phyloP scores from a whole-genome alignment of 495 filamentous ascomycete species.

The Talaromyces stipitatus region DNA sequence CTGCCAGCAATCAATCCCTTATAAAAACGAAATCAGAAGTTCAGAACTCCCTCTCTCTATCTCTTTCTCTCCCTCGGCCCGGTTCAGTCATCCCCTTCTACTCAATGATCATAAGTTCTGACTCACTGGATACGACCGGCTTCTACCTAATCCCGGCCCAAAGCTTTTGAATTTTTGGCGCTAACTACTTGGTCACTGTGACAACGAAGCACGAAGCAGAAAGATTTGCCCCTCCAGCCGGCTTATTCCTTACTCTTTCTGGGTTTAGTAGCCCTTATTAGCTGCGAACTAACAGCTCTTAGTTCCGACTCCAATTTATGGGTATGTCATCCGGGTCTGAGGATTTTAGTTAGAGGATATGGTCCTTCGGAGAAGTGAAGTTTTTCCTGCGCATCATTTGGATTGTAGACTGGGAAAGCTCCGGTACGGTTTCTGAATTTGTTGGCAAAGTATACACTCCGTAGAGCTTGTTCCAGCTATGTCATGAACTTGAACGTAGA shows the following conservation, averaged over 20 bases:
- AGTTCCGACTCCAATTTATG: too few relatives aligned
- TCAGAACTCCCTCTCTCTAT: background rate
- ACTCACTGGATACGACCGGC: too few relatives aligned
- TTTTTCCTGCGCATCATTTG: too few relatives aligned
- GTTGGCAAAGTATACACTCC: too few relatives aligned
- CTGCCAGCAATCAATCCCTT: too few relatives aligned
- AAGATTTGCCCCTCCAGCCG: background rate
- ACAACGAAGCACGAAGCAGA: slow-evolving; percentile 6
- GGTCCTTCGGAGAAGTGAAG: too few relatives aligned
- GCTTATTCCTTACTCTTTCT: background rate
- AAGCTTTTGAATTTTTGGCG: background rate
- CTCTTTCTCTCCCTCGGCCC: background rate
- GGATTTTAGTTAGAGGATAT: too few relatives aligned
- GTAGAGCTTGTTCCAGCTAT: background rate
- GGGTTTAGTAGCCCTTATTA: background rate
- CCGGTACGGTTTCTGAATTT: too few relatives aligned
- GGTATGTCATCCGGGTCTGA: too few relatives aligned
- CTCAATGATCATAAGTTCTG: background rate
- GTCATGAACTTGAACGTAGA: background rate
- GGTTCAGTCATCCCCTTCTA: too few relatives aligned
- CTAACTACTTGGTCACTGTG: slow-evolving; percentile 6
- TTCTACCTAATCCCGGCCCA: background rate
- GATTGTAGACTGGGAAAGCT: too few relatives aligned
- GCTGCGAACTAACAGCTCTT: background rate
- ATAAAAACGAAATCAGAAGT: background rate